Base-by-base conservation (phyloP, 208 protist species). In the Endotrypanum monterogeii region DNA sequence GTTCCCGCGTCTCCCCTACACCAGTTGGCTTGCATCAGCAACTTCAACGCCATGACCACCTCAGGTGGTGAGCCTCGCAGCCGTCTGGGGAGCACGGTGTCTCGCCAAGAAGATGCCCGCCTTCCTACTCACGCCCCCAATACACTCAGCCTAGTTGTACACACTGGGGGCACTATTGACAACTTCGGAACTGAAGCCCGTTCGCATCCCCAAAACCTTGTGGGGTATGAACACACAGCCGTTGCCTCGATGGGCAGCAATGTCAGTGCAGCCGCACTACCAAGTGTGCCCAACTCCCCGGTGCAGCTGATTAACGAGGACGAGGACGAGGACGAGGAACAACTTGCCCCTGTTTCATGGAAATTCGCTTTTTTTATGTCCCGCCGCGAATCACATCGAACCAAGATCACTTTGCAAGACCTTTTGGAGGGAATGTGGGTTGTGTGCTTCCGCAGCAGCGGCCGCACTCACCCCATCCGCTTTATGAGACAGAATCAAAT, bases 351-450 rank as follows among this genome's bases (percentile, higher is more conserved):
- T 2, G 83, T 94, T 35, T 96, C 89, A n/a, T 96, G 89, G 88
- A 96, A 96, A 78, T 96, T 94, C 76, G 89, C 90, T 28, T 96
- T 88, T 74, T 90, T 91, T 78, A 96, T 94, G 90, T 91, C 92
- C 28, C 78, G 74, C 16, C 86, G 89, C 20, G 90, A 94, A 46
- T 79, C 87, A 11, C 70, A 67, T 3, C 86, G 92, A 5, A 44
- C 57, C 8, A 62, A 39, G 25, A 55, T 96, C 20, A 87, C 83
- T 2, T 48, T 88, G 74, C 80, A 89, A 32, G 92, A 94, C 48
- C 74, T 96, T 14, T 51, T 92, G 7, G 78, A 89, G 25, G 76
- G 77, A 18, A 85, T 73, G 57, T 96, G 89, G 89, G 71, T 82
- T 20, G 80, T 89, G 37, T 89, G 79, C 73, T 91, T 94, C 77